Conservation (phyloP, 2,329 filamentous ascomycete genomes). For the Mariannaea elegans region DNA sequence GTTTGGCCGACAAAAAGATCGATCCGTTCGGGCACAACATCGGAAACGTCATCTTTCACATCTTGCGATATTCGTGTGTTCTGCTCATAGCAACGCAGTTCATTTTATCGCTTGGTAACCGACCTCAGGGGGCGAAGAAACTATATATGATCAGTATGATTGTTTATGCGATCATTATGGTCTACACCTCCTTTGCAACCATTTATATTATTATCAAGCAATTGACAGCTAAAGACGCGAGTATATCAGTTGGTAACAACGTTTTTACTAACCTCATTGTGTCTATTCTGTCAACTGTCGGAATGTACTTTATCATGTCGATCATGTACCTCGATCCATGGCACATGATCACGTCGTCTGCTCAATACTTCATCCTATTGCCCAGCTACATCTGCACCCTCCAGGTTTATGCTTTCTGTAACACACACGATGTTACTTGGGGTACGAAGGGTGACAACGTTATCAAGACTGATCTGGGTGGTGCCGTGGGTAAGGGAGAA, state of each 20-base stretch:
- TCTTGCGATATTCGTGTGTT: slow-evolving; percentile 85
- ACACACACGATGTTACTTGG: slow-evolving; percentile 43
- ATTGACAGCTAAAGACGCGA: slow-evolving; percentile 60
- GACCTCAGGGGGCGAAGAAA: slow-evolving; percentile 91
- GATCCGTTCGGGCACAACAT: slow-evolving; percentile 94
- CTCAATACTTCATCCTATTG: slow-evolving; percentile 91
- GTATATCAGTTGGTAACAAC: slow-evolving; percentile 78
- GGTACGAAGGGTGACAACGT: slow-evolving; percentile 95
- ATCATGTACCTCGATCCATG: slow-evolving; percentile 97
- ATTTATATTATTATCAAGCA: slow-evolving; percentile 91
- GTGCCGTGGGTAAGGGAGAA: slow-evolving; percentile 79
- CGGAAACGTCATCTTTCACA: slow-evolving; percentile 83
- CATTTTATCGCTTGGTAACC: slow-evolving; percentile 94
- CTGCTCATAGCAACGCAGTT: slow-evolving; percentile 95
- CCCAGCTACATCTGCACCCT: slow-evolving; percentile 96
- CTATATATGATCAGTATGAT: slow-evolving; percentile 90
- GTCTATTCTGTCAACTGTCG: slow-evolving; percentile 86
- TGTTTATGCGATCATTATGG: slow-evolving; percentile 93
- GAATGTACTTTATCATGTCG: slow-evolving; percentile 95
- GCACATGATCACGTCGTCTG: slow-evolving; percentile 96
- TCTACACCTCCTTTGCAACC: slow-evolving; percentile 89
- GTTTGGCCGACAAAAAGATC: slow-evolving; percentile 77
- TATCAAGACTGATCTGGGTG: slow-evolving; percentile 89
- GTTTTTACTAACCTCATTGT: slow-evolving; percentile 96
- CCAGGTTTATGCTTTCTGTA: slow-evolving; percentile 93